Evolutionary conservation across 2,329 filamentous ascomycete species (phyloP).

Genomic region (Rhynchosporium agropyri): DNA sequence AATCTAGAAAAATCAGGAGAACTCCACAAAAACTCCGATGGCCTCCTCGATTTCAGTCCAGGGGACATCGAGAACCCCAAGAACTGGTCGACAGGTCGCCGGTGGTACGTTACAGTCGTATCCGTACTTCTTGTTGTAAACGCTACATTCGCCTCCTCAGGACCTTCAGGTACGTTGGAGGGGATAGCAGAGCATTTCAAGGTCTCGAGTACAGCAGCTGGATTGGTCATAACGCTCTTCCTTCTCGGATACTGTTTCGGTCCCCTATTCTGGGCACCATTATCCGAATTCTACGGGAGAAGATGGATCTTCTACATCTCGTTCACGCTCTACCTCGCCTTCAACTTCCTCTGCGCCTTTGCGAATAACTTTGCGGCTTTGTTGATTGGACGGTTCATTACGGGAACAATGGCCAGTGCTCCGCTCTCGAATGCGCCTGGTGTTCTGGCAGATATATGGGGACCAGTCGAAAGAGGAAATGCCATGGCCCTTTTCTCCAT

Average conservation of each 20-base stretch:
- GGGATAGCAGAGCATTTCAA: constrained; percentile 45
- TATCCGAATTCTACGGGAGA: constrained; percentile 58
- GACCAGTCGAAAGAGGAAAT: constrained; percentile 54
- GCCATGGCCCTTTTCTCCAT: constrained; percentile 67
- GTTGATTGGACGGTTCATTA: constrained; percentile 67
- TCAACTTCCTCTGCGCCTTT: constrained; percentile 63
- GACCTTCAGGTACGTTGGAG: constrained; percentile 45
- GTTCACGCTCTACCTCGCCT: constrained; percentile 60
- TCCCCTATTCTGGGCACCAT: constrained; percentile 48
- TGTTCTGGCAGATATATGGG: constrained; percentile 64
- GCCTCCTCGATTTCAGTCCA: constrained; percentile 47
- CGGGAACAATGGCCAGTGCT: constrained; percentile 62
- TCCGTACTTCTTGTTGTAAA: constrained; percentile 47
- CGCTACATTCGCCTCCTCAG: constrained; percentile 48
- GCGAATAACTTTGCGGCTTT: constrained; percentile 60
- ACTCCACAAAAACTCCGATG: constrained; percentile 32
- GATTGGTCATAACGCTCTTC: constrained; percentile 49
- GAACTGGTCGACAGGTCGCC: constrained; percentile 41
- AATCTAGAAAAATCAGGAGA: constrained; percentile 23
- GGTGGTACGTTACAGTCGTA: constrained; percentile 47
- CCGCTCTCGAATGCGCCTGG: constrained; percentile 64
- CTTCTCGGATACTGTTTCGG: constrained; percentile 51
- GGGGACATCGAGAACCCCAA: constrained; percentile 50
- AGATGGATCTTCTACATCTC: constrained; percentile 62
- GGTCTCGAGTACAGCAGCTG: constrained; percentile 45